A percentile compares a stretch with the other conserved stretches of the same genome.
phyloP scores from a whole-genome alignment of 805 yeast species.

The Jamesozyma spencerorum region DNA sequence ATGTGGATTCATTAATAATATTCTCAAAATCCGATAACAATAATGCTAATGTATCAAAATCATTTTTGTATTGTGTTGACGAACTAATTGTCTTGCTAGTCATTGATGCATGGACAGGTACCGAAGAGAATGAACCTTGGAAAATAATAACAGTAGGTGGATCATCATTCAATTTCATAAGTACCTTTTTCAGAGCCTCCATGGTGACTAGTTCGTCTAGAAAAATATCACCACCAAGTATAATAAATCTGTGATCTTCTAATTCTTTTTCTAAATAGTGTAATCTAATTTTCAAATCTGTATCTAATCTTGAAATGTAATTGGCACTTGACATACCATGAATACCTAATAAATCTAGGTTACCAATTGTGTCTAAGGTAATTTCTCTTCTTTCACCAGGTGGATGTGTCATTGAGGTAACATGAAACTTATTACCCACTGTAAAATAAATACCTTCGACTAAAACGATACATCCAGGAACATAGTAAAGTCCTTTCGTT shows the following conservation, averaged over 20 bases:
- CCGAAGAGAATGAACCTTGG: slow-evolving; percentile 70
- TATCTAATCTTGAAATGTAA: slow-evolving; percentile 50
- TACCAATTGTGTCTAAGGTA: slow-evolving; percentile 65
- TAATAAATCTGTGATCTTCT: slow-evolving; percentile 46
- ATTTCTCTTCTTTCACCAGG: slow-evolving; percentile 68
- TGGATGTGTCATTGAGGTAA: slow-evolving; percentile 73
- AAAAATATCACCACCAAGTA: slow-evolving; percentile 68
- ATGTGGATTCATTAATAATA: slow-evolving; percentile 34
- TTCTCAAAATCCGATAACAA: slow-evolving; percentile 44
- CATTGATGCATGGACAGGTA: slow-evolving; percentile 51
- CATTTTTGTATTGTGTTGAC: slow-evolving; percentile 49
- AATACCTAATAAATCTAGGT: slow-evolving; percentile 57
- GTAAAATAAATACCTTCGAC: slow-evolving; percentile 80
- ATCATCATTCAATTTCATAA: slow-evolving; percentile 44
- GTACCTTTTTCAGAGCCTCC: slow-evolving; percentile 57
- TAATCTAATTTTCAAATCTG: slow-evolving; percentile 45
- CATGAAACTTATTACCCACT: slow-evolving; percentile 59
- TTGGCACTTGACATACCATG: slow-evolving; percentile 28
- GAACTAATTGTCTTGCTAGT: slow-evolving; percentile 41
- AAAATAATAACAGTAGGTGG: slow-evolving; percentile 65
- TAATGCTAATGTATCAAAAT: slow-evolving; percentile 67
- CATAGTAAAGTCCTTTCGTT: slow-evolving; percentile 54
- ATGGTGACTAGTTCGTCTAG: slow-evolving; percentile 52
- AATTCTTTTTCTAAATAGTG: slow-evolving; percentile 47
- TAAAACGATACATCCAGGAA: slow-evolving; percentile 67